Evolutionary conservation across 345 rosid genomes (phyloP).

Genomic region (Leavenworthia alabamica): DNA sequence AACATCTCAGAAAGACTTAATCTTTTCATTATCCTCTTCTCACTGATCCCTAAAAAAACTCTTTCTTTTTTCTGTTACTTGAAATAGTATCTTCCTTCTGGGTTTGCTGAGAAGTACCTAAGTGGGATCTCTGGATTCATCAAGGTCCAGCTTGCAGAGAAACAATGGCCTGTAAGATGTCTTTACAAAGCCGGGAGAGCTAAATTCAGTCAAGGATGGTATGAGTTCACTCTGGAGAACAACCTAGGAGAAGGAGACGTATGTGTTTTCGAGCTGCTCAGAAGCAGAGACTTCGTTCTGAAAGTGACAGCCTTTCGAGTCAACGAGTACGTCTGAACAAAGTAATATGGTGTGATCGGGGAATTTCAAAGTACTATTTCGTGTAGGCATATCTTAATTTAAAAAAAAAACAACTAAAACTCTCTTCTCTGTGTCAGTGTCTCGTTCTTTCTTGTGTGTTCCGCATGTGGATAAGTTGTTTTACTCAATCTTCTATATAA

Average conservation of each 20-base stretch:
- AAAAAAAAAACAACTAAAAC: slow-evolving; percentile 13
- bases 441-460: not conserved
- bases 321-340: slow-evolving; percentile 28
- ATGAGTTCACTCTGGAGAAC: slow-evolving; percentile 78
- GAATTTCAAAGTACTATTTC: slow-evolving; percentile 7
- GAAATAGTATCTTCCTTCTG: slow-evolving; percentile 71
- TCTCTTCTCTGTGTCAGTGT: slow-evolving; percentile 13
- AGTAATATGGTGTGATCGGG: slow-evolving; percentile 16
- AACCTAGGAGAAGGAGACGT: slow-evolving; percentile 87
- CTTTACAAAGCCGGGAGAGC: slow-evolving; percentile 82
- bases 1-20: not conserved
- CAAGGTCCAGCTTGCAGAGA: slow-evolving; percentile 67
- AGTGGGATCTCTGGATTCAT: slow-evolving; percentile 80
- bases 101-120: slow-evolving; percentile 76
- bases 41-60: not conserved
- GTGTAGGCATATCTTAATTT: slow-evolving; percentile 24
- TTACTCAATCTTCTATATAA: slow-evolving; percentile 24
- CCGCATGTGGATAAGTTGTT: slow-evolving; percentile 24
- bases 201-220: slow-evolving; percentile 85
- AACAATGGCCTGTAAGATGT: slow-evolving; percentile 88
- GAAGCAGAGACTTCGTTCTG: slow-evolving; percentile 63
- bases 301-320: slow-evolving; percentile 75
- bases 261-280: slow-evolving; percentile 69
- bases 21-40: not conserved
- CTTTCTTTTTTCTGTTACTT: slow-evolving; percentile 5